Evolutionary conservation across 2,329 filamentous ascomycete genomes (phyloP), one percentile per base, ranked within the genome.

Genomic region (Orbilia oligospora): DNA sequence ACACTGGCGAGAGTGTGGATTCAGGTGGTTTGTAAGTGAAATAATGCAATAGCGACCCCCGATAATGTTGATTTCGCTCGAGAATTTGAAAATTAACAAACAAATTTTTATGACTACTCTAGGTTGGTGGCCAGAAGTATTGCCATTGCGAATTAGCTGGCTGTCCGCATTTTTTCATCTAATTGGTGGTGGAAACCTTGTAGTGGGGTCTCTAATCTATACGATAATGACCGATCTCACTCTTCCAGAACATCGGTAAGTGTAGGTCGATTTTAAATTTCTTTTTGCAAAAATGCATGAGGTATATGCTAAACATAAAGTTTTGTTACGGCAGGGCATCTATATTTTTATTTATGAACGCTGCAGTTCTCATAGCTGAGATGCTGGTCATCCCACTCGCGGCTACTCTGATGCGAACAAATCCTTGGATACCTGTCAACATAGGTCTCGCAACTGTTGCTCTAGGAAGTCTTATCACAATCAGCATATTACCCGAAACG

Each of bases 121-220:
- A 55, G 51, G 51, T n/a, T 55, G 51, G 51, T 55, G 51, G 51
- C 51, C 51, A 12, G 51, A 33, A 55, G 33, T 55, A 9, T 55
- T 55, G 10, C 51, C 51, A 1, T 24, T 55, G 24, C 51, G 51
- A n/a, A 12, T 55, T 20, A 55, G 51, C 14, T 55, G 51, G 51
- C 3, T 55, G 33, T 55, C 51, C n/a, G 12, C 51, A 12, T n/a
- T 55, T 12, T 55, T 24, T 33, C 51, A 30, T 55, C 51, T 55
- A 2, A 55, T 55, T 10, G 51, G 51, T 16, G 51, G 51, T 18
- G 51, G 51, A 10, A 55, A 55, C 33, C 24, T 55, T 12, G 51
- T 55, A 12, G 22, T 36, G 1, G 51, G 51, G 51, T 55, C 51
- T 24, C 14, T 55, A 24, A 30, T 55, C n/a, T 55, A 55, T n/a